A percentile compares a stretch with the other conserved stretches of the same genome.
Evolutionary conservation across 2,329 filamentous ascomycete species (phyloP).

Genomic region (Colletotrichum sp.): DNA sequence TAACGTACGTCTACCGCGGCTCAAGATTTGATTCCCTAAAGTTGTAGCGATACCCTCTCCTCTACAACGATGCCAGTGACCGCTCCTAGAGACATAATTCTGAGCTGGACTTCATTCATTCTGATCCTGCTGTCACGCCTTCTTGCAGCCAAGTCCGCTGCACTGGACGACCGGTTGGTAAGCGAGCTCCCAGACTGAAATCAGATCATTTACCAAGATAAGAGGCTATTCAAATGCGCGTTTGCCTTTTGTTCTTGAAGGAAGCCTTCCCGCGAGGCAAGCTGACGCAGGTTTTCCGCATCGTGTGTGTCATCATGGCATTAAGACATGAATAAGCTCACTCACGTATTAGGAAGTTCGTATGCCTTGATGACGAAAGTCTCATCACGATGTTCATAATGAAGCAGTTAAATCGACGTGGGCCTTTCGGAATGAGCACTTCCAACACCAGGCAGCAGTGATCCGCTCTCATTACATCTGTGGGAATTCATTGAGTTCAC

Average conservation of each 20-base stretch:
- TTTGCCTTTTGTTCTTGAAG: not conserved
- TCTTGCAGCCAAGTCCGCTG: not conserved
- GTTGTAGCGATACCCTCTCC: not conserved
- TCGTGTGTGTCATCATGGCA: not conserved
- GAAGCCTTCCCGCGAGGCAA: not conserved
- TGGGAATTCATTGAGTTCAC: not conserved
- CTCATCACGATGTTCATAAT: not conserved
- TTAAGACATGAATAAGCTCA: not conserved
- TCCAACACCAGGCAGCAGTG: not conserved
- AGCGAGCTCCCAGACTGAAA: not conserved
- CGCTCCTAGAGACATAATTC: not conserved
- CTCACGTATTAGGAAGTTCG: not conserved
- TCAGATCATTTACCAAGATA: not conserved
- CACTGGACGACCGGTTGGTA: not conserved
- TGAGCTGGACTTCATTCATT: not conserved
- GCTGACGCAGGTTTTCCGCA: accelerated
- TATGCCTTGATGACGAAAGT: not conserved
- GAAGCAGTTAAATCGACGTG: not conserved
- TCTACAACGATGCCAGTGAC: not conserved
- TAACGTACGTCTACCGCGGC: not conserved
- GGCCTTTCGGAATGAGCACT: not conserved
- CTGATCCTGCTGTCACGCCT: not conserved
- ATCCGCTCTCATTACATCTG: not conserved
- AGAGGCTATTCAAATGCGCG: not conserved
- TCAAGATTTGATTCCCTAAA: accelerated